Percentiles rank a stretch among this genome's conserved stretches.
phyloP scores from a whole-genome alignment of 495 filamentous ascomycete genomes.

The Hypoxylon trugodes region DNA sequence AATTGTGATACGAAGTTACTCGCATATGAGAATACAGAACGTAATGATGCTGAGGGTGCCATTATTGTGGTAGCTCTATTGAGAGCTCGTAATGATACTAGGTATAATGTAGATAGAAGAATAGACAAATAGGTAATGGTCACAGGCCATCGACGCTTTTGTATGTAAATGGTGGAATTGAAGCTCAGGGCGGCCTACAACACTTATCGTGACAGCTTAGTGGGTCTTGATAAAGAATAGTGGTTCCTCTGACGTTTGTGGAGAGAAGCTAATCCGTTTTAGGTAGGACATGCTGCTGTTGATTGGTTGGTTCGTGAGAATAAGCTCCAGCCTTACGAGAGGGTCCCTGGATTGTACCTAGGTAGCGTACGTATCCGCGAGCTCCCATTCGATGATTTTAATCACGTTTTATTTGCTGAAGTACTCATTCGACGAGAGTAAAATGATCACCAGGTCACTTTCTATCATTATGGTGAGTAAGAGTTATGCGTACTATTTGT shows the following conservation, averaged over 20 bases:
- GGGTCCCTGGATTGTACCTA: neutral
- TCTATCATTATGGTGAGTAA: neutral
- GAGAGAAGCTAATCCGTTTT: neutral
- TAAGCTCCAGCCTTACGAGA: conserved; percentile 12
- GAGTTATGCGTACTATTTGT: neutral
- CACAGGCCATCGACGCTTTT: neutral
- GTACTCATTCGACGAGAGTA: conserved; percentile 23
- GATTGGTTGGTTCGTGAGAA: neutral
- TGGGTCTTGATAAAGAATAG: neutral
- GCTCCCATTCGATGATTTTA: conserved; percentile 2
- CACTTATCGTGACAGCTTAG: conserved; percentile 12
- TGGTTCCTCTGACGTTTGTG: conserved; percentile 4
- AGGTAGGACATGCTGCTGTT: neutral
- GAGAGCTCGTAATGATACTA: neutral
- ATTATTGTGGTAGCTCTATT: conserved; percentile 9
- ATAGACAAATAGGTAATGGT: conserved; percentile 2
- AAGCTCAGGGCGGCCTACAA: conserved; percentile 1
- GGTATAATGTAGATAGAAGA: neutral
- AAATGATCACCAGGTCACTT: neutral
- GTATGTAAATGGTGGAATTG: conserved; percentile 1
- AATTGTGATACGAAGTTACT: conserved; percentile 41
- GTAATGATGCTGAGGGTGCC: conserved; percentile 36
- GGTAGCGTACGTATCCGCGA: neutral
- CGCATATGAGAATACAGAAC: conserved; percentile 35
- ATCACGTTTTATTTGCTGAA: conserved; percentile 18